Evolutionary conservation across 2,329 filamentous ascomycete species (phyloP), one percentile per base, ranked within the genome.

Genomic region (Calonectria montana): DNA sequence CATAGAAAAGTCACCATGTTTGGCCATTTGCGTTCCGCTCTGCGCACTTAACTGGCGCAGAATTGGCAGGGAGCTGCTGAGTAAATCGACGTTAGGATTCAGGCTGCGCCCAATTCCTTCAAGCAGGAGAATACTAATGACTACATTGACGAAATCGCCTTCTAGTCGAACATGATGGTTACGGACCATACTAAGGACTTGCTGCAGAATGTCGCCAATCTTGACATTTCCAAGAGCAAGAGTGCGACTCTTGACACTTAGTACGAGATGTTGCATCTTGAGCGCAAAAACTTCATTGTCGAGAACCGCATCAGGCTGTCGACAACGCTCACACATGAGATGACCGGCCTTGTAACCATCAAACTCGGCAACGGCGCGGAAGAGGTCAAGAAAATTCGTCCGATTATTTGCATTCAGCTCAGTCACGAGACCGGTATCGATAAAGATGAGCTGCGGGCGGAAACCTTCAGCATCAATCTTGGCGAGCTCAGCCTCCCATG

Each of bases 71-170:
- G 96, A 95, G 80, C 94, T 96, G 80, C 86, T 89, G 75, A 99
- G 93, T 15, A 99, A 87, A 84, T 99, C 97, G 57, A 98, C 87
- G 65, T 96, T 88, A 0, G 97, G 96, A 81, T 98, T 93, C 18
- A 99, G 85, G 71, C 89, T 94, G 73, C 97, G 90, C 0, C 97
- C 97, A 79, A 98, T 99, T 8, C 97, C 97, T 82, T 99, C 97
- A 1, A 99, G 88, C 2, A 99, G 88, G 39, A 99, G 86, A 65
- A 98, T 98, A 71, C 95, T 97, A 70, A 99, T 93, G 35, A 99
- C 96, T 5, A 99, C 97, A 80, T 99, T 99, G 81, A 99, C 95
- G 81, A 98, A 99, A 82, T 99, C 97, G 10, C 97, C 97, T 83
- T 99, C 97, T 63, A 99, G 89, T 10, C 97, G 90, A 4, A 99